Evolutionary conservation across 164 flowering plant species (phyloP), one percentile per base, ranked within the genome.

Genomic region (Umbilicus rupestris): DNA sequence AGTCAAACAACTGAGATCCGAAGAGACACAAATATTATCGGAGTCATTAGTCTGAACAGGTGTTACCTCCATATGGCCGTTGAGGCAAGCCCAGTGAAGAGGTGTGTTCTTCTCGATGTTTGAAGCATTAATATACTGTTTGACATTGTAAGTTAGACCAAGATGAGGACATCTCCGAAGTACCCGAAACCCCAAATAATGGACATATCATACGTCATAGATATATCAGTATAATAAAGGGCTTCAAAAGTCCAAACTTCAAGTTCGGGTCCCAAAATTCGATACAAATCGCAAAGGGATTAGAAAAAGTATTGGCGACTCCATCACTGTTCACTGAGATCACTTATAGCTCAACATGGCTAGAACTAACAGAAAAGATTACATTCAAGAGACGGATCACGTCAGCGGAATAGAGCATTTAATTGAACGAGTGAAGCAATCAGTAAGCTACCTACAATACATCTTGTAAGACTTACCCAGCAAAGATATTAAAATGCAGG

Each of bases 71-170:
- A 81, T 52, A 74, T 84, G 98, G 20, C 96, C 96, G 72, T 90
- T 93, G 59, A 93, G 90, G 77, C 97, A 88, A 57, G 97, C 98
- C 89, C 90, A 93, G 60, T 93, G 98, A 70, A 93, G 89, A 69
- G 98, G 90, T 0, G 98, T 87, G 68, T 93, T 93, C 60, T 85
- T 86, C 84, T 93, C 97, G 66, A 33, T 70, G 69, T 93, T 93
- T 33, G 72, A 64, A 65, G 86, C 83, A 78, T 90, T 86, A 22
- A 87, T 68, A 78, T 90, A 89, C 98, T 92, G 85, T 74, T 49
- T 49, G 57, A 59, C 37, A 70, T 14, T 68, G 2, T 62, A 10
- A 70, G 22, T 30, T 39, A 24, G 64, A 60, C 30, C n/a, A 39
- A 66, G 41, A 19, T 62, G 10, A 39, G 30, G 45, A 22, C 49